phyloP scores from a whole-genome alignment of 306 rosid species.

The Lupinus albus region DNA sequence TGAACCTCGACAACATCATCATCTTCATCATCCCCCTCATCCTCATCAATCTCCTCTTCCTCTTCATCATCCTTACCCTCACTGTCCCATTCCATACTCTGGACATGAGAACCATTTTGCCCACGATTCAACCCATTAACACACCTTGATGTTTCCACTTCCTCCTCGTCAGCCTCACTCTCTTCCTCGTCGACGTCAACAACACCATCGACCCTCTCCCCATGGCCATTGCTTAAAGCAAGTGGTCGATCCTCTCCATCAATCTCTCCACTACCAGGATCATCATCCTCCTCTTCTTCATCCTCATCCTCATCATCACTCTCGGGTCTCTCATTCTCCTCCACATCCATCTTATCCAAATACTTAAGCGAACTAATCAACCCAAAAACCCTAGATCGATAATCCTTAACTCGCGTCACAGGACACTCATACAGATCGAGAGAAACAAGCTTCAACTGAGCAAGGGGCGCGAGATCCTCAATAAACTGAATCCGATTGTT shows the following conservation, averaged over 20 bases:
- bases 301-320: constrained; percentile 78
- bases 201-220: constrained; percentile 54
- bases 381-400: constrained; percentile 96
- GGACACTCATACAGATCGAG: constrained; percentile 94
- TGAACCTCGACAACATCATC: constrained; percentile 86
- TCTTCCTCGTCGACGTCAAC: constrained; percentile 87
- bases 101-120: constrained; percentile 69
- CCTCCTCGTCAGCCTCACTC: constrained; percentile 92
- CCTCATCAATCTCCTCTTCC: constrained; percentile 85
- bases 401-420: constrained; percentile 81
- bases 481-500: constrained; percentile 82
- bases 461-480: constrained; percentile 88
- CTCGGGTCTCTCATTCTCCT: constrained; percentile 88
- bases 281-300: constrained; percentile 69
- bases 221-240: constrained; percentile 65
- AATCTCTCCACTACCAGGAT: constrained; percentile 86
- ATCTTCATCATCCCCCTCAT: constrained; percentile 60
- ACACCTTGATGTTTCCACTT: constrained; percentile 62
- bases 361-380: constrained; percentile 78
- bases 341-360: constrained; percentile 94
- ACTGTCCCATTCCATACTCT: constrained; percentile 49
- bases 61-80: constrained; percentile 60
- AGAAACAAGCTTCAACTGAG: constrained; percentile 79
- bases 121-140: constrained; percentile 47
- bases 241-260: constrained; percentile 70